Base-by-base conservation (phyloP, 2,329 filamentous ascomycete species). In the Alternaria postmessia region DNA sequence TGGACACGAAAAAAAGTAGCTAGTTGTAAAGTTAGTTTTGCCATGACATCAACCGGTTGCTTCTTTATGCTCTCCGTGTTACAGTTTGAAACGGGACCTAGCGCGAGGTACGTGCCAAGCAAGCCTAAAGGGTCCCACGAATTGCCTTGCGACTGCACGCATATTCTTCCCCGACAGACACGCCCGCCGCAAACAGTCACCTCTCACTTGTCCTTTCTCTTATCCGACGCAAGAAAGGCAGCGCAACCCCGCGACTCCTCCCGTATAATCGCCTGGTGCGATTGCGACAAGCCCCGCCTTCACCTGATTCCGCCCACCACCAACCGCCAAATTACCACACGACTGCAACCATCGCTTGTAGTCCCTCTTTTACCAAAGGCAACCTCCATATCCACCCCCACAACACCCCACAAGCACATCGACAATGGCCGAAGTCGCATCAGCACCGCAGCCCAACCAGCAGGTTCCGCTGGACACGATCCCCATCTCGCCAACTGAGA, bases 11-110 rank as follows among this genome's bases (percentile, higher is more conserved):
- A 39, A 22, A 51, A 51, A 49, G 20, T 49, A 49, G 22, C 20
- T 24, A 42, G 7, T 24, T 16, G 22, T 69, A 38, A 93, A 94
- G 94, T 90, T 84, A 87, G 87, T 44, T 43, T 90, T 88, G 88
- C 39, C 48, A 41, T 41, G 34, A 30, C 36, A 51, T 51, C 22
- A 30, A 38, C n/a, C 36, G 38, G 34, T 51, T 51, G 36, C 49
- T 41, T 51, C 64, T 67, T 73, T 34, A 42, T 41, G 41, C 34
- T 55, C 42, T 24, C 34, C 7, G 7, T 62, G 46, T 51, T 39
- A 39, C 36, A 39, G 51, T 53, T 28, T 68, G 67, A 71, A 70
- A 69, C 47, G 34, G 32, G 61, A 42, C 34, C 36, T 64, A 64
- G 62, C 60, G 62, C 48, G 62, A 57, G 30, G 32, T 22, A 22